Evolutionary conservation across 208 protist genomes (phyloP).

Genomic region (Phytomonas francai): DNA sequence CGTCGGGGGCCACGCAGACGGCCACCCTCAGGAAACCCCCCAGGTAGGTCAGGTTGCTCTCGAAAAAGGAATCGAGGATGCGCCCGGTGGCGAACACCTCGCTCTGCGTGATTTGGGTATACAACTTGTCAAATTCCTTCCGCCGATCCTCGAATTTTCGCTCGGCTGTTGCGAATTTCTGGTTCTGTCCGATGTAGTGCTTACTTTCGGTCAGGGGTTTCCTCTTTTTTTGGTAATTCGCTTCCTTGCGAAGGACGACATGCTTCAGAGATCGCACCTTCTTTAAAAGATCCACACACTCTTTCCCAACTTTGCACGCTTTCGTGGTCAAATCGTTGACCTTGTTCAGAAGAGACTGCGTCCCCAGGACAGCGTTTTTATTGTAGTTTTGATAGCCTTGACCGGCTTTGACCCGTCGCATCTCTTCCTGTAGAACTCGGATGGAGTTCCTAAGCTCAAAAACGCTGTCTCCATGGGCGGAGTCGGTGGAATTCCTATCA

Average conservation of each 20-base stretch:
- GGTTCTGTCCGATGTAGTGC: conserved; percentile 27
- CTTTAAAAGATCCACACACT: conserved; percentile 11
- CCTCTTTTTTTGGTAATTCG: conserved; percentile 33
- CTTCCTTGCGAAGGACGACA: conserved; percentile 31
- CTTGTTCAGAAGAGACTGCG: conserved; percentile 22
- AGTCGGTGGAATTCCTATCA: neutral
- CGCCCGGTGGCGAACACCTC: conserved; percentile 29
- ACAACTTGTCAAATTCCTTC: conserved; percentile 27
- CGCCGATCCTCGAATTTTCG: conserved; percentile 19
- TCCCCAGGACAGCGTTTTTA: conserved; percentile 14
- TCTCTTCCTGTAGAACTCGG: conserved; percentile 26
- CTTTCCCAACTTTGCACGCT: conserved; percentile 20
- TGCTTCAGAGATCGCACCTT: conserved; percentile 17
- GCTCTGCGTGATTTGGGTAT: conserved; percentile 31
- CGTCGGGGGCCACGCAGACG: conserved; percentile 30
- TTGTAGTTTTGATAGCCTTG: conserved; percentile 26
- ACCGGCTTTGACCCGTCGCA: conserved; percentile 26
- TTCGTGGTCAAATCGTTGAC: conserved; percentile 23
- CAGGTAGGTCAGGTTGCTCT: conserved; percentile 27
- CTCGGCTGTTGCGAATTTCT: conserved; percentile 16
- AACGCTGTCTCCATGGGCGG: conserved; percentile 15
- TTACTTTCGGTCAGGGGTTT: conserved; percentile 39
- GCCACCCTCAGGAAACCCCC: conserved; percentile 31
- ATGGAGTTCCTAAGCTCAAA: conserved; percentile 21
- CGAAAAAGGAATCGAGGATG: conserved; percentile 42